Evolutionary conservation across 2,329 filamentous ascomycete genomes (phyloP).

Genomic region (Diaporthe amygdali): DNA sequence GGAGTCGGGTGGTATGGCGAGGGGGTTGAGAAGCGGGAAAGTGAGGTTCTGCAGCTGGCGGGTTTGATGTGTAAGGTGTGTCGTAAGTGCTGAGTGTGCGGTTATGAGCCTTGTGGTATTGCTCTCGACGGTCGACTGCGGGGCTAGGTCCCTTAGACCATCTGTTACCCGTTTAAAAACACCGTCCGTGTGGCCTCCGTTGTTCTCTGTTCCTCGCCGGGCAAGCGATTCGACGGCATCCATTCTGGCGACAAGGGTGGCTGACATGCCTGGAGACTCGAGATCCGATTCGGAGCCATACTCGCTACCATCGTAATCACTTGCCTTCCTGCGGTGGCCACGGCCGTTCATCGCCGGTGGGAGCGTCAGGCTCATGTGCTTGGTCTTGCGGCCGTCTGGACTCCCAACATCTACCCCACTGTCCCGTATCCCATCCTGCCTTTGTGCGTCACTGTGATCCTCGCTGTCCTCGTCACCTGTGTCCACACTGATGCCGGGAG

Average conservation of each 20-base stretch:
- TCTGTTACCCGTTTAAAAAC: slow-evolving; percentile 74
- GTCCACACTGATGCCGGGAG: slow-evolving; percentile 45
- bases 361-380: slow-evolving; percentile 48
- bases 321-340: slow-evolving; percentile 57
- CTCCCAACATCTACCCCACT: slow-evolving; percentile 49
- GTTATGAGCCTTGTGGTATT: slow-evolving; percentile 76
- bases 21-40: slow-evolving; percentile 72
- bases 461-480: slow-evolving; percentile 18
- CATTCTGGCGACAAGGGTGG: slow-evolving; percentile 71
- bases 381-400: slow-evolving; percentile 31
- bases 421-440: slow-evolving; percentile 41
- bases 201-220: slow-evolving; percentile 68
- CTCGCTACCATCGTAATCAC: slow-evolving; percentile 75
- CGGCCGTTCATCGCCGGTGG: slow-evolving; percentile 46
- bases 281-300: slow-evolving; percentile 76
- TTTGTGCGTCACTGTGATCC: slow-evolving; percentile 25
- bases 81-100: slow-evolving; percentile 75
- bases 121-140: slow-evolving; percentile 74
- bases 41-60: slow-evolving; percentile 76
- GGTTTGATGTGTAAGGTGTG: slow-evolving; percentile 77
- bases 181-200: slow-evolving; percentile 67
- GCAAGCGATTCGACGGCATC: slow-evolving; percentile 75
- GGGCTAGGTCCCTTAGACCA: slow-evolving; percentile 73
- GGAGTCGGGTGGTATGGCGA: slow-evolving; percentile 65
- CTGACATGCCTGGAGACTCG: slow-evolving; percentile 70